Percentiles rank a stretch among this genome's conserved stretches.
These are phyloP conservation scores for Blastomyces parvus DNA, from an alignment of 2,329 filamentous ascomycete genomes.

Conservation along the genomic window DNA sequence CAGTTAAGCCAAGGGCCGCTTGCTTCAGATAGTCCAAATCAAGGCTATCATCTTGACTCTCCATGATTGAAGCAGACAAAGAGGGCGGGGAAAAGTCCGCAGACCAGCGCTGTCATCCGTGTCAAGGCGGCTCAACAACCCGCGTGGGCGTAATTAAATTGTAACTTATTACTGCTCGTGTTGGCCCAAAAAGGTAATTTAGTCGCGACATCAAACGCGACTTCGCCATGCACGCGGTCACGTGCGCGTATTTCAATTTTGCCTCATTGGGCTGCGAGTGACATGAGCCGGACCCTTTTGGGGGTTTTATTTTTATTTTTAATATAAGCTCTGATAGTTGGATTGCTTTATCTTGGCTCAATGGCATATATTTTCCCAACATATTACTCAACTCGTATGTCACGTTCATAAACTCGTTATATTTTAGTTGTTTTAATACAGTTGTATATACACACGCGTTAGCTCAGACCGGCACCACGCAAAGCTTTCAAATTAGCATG, in stretches of 20 bases:
- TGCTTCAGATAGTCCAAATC: slow-evolving; percentile 34
- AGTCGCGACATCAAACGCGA: not conserved
- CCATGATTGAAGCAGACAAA: slow-evolving; percentile 21
- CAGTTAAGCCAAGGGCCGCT: slow-evolving; percentile 32
- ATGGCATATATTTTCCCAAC: not conserved
- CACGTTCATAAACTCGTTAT: not conserved
- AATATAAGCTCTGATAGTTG: too few relatives aligned
- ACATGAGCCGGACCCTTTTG: too few relatives aligned
- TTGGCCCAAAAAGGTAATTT: not conserved
- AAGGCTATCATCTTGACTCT: slow-evolving; percentile 34
- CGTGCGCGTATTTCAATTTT: slow-evolving; percentile 7
- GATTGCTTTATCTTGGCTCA: too few relatives aligned
- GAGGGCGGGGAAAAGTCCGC: not conserved
- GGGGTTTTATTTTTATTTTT: too few relatives aligned
- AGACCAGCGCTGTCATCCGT: not conserved
- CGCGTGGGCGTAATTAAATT: not conserved
- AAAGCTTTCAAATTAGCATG: slow-evolving; percentile 13
- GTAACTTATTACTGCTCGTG: not conserved
- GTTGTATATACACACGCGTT: not conserved
- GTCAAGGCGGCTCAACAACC: not conserved
- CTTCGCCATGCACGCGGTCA: slow-evolving; percentile 6
- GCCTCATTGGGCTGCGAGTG: not conserved
- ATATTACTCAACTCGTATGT: not conserved
- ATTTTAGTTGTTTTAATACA: not conserved
- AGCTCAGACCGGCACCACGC: not conserved